phyloP scores from a whole-genome alignment of 2,329 filamentous ascomycete genomes.

The Aspergillus uvarum region DNA sequence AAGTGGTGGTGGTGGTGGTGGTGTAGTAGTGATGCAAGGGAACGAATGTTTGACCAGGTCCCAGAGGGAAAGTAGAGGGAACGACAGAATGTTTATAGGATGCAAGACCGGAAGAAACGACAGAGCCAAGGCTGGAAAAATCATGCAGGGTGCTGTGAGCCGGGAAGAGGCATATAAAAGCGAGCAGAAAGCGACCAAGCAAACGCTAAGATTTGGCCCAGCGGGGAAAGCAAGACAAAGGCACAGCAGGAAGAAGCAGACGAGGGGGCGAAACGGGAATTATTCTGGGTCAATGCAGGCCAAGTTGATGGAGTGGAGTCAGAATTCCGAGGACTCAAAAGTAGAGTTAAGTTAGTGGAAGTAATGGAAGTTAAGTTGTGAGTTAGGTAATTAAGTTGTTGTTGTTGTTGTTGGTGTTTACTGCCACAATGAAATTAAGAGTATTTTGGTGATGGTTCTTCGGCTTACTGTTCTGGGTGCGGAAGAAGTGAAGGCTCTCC shows the following conservation, averaged over 20 bases:
- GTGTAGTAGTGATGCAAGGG: background rate
- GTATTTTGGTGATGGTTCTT: too few species aligned
- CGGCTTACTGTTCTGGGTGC: too few species aligned
- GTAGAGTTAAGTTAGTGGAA: background rate
- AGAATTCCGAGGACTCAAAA: background rate
- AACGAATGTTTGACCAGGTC: background rate
- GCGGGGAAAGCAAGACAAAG: background rate
- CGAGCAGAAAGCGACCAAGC: background rate
- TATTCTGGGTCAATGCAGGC: background rate
- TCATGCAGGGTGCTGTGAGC: background rate
- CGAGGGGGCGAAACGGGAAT: background rate
- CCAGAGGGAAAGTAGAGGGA: background rate
- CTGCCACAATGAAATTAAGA: too few species aligned
- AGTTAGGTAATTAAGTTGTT: too few species aligned
- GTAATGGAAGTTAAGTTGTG: too few species aligned
- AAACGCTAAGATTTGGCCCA: constrained; percentile 1
- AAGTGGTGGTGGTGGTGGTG: background rate
- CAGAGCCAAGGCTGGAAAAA: constrained; percentile 1
- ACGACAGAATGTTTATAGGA: constrained; percentile 1
- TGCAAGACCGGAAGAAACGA: background rate
- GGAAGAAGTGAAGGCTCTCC: too few species aligned
- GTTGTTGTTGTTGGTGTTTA: too few species aligned
- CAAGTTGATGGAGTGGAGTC: background rate
- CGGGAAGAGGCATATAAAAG: constrained; percentile 7
- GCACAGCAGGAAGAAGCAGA: too few species aligned